Evolutionary conservation across 306 rosid species (phyloP).

Genomic region (Bauhinia variegata): DNA sequence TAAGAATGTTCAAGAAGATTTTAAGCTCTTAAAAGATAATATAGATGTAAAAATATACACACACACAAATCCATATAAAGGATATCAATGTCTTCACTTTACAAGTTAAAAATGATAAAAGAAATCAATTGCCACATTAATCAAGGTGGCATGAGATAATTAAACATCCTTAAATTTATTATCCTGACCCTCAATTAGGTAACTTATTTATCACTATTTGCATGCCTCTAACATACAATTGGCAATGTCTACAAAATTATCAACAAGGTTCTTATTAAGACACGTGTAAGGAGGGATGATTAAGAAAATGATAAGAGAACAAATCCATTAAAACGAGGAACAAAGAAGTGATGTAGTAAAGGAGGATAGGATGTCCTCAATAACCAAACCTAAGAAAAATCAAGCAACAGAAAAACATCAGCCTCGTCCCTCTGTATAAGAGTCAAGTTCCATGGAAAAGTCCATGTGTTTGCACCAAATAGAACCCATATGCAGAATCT

Average conservation of each 20-base stretch:
- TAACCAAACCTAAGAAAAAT: too few species aligned
- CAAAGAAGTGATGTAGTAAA: too few species aligned
- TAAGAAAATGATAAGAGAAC: background rate
- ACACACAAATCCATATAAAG: too few species aligned
- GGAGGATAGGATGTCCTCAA: too few species aligned
- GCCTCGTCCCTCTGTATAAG: too few species aligned
- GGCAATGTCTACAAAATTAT: background rate
- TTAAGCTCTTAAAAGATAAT: background rate
- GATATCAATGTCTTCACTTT: background rate
- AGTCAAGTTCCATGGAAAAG: too few species aligned
- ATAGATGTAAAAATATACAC: background rate
- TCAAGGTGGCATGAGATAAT: constrained; percentile 7
- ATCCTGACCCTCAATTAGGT: constrained; percentile 6
- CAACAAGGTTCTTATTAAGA: constrained; percentile 9
- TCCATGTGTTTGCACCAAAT: background rate
- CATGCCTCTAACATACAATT: background rate
- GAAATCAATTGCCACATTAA: background rate
- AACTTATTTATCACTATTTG: background rate
- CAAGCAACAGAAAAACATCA: too few species aligned
- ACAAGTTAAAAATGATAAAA: background rate
- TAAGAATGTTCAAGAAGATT: background rate
- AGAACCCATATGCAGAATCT: background rate
- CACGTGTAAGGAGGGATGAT: background rate
- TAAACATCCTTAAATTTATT: background rate
- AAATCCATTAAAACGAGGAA: too few species aligned